Conservation (phyloP, 2,329 filamentous ascomycete species). For the Apiospora saccharicola region DNA sequence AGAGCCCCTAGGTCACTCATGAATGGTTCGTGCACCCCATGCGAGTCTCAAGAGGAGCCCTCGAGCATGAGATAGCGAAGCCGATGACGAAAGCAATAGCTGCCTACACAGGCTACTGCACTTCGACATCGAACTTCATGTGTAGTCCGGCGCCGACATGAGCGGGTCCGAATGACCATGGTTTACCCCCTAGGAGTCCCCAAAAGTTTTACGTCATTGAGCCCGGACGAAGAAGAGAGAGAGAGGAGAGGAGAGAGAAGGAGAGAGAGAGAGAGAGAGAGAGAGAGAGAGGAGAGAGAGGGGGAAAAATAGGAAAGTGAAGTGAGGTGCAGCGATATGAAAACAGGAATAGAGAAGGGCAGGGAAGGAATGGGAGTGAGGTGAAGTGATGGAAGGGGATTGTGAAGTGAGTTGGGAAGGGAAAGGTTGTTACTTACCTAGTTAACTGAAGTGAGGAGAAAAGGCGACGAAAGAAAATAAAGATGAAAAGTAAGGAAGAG, state of each 20-base stretch:
- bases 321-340: background rate
- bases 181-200: background rate
- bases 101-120: background rate
- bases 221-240: background rate
- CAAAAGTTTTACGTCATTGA: constrained; percentile 3
- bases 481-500: background rate
- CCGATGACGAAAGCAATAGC: background rate
- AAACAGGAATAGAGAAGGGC: background rate
- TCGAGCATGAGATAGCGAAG: background rate
- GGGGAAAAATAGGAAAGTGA: background rate
- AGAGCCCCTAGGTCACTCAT: background rate
- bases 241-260: background rate
- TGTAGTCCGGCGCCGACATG: background rate
- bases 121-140: background rate
- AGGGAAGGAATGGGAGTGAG: background rate
- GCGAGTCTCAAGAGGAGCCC: background rate
- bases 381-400: background rate
- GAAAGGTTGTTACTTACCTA: background rate
- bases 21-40: background rate
- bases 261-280: background rate
- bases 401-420: background rate
- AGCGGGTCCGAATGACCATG: background rate
- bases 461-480: background rate
- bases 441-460: background rate
- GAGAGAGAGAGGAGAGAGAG: background rate